Conservation (phyloP, 2,329 filamentous ascomycete species). For the Diaporthe citrichinensis region DNA sequence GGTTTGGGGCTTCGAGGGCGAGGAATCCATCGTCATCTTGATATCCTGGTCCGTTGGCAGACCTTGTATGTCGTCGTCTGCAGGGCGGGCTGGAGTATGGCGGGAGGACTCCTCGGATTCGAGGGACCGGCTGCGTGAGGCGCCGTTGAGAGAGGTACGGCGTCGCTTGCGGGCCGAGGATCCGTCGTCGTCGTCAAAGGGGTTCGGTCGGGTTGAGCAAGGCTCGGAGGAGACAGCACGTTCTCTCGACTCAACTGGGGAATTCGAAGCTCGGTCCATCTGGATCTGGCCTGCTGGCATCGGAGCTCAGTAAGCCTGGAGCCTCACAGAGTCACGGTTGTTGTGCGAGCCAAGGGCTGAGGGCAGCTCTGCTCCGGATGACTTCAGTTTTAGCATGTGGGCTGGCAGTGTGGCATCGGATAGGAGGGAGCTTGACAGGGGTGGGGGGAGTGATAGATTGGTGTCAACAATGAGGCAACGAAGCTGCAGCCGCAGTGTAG, state of each 20-base stretch:
- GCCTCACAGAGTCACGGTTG: constrained; percentile 66
- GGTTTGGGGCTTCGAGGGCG: constrained; percentile 58
- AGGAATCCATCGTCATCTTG: constrained; percentile 59
- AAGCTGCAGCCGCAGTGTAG: constrained; percentile 7
- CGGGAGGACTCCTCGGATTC: constrained; percentile 51
- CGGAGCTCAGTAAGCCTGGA: constrained; percentile 57
- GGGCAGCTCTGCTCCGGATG: constrained; percentile 56
- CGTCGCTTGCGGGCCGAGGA: constrained; percentile 71
- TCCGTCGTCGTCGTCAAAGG: constrained; percentile 71
- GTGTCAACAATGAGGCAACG: constrained; percentile 36
- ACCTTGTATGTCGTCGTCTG: constrained; percentile 4
- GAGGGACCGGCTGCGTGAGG: constrained; percentile 67
- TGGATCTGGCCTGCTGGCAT: constrained; percentile 57
- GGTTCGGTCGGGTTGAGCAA: constrained; percentile 73
- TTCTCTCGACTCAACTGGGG: constrained; percentile 65
- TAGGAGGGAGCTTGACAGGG: constrained; percentile 43
- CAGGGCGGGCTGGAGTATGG: constrained; percentile 16
- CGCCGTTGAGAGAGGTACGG: constrained; percentile 68
- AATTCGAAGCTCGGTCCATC: constrained; percentile 68
- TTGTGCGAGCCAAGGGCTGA: constrained; percentile 65
- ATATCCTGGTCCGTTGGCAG: constrained; percentile 46
- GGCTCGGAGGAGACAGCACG: constrained; percentile 74
- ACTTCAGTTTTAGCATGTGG: constrained; percentile 70
- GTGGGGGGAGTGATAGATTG: constrained; percentile 34
- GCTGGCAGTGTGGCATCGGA: constrained; percentile 44